Evolutionary conservation across 1,139 yeast genomes (phyloP).

Genomic region (Candida sp.): DNA sequence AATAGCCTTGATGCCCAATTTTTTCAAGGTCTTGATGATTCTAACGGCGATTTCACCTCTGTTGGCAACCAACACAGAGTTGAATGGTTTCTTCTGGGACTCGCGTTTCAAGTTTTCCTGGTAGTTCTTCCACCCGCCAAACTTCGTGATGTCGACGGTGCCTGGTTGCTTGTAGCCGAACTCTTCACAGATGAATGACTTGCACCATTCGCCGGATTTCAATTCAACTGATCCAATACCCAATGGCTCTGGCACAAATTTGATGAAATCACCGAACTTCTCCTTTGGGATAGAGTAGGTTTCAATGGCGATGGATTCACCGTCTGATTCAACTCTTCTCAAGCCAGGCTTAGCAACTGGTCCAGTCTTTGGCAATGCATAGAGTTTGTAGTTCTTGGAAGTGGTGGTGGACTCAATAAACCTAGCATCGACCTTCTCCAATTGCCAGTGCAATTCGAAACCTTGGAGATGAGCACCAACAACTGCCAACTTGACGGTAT

Average conservation of each 20-base stretch:
- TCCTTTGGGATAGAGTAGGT: constrained; percentile 82
- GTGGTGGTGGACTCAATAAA: constrained; percentile 71
- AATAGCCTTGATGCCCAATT: constrained; percentile 75
- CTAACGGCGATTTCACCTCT: constrained; percentile 98
- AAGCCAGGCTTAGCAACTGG: constrained; percentile 91
- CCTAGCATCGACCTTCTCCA: constrained; percentile 83
- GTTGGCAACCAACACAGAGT: constrained; percentile 90
- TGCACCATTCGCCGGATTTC: constrained; percentile 79
- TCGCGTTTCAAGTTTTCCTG: constrained; percentile 41
- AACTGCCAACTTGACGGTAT: constrained; percentile 70
- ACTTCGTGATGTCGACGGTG: constrained; percentile 78
- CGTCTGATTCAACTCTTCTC: constrained; percentile 63
- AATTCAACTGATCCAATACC: constrained; percentile 94
- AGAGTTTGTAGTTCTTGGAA: constrained; percentile 72
- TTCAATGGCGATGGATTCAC: constrained; percentile 72
- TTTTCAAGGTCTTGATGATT: constrained; percentile 85
- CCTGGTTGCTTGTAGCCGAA: constrained; percentile 74
- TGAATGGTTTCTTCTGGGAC: constrained; percentile 59
- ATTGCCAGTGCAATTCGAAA: constrained; percentile 93
- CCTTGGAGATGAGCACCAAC: constrained; percentile 96
- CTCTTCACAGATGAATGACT: constrained; percentile 95
- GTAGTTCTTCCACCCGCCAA: constrained; percentile 89
- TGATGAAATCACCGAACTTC: constrained; percentile 78
- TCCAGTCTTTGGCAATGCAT: constrained; percentile 82
- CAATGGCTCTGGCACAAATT: constrained; percentile 91